Evolutionary conservation across 805 yeast genomes (phyloP).

Genomic region (Schwanniomyces occidentalis): DNA sequence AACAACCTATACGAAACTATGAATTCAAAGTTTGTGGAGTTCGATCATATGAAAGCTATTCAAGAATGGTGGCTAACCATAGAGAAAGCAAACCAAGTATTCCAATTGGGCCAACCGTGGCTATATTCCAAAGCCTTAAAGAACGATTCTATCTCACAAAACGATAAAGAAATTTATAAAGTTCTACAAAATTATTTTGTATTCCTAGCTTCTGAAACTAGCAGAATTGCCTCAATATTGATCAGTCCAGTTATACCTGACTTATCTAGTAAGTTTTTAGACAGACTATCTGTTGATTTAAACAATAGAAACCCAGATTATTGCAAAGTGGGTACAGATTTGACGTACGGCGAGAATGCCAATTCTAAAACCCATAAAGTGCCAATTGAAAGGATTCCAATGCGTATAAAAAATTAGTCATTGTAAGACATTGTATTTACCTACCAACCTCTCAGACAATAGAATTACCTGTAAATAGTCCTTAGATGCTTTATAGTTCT

Average conservation of each 20-base stretch:
- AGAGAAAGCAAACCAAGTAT: constrained; percentile 60
- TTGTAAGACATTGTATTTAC: no score
- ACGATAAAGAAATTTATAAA: constrained; percentile 12
- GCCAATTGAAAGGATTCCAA: constrained; percentile 42
- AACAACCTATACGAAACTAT: constrained; percentile 38
- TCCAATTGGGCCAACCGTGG: constrained; percentile 84
- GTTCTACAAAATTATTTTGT: constrained; percentile 51
- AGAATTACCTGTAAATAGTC: no score
- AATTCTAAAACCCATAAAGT: constrained; percentile 49
- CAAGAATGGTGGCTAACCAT: constrained; percentile 59
- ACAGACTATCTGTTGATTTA: constrained; percentile 56
- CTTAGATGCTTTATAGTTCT: no score
- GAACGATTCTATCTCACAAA: constrained; percentile 17
- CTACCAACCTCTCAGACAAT: no score
- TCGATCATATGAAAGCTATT: constrained; percentile 58
- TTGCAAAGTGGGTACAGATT: constrained; percentile 59
- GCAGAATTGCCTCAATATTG: constrained; percentile 65
- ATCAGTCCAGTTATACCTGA: constrained; percentile 75
- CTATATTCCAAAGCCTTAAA: constrained; percentile 31
- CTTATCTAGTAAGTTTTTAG: constrained; percentile 55
- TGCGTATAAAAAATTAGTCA: constrained; percentile 6
- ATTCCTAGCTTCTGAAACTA: constrained; percentile 65
- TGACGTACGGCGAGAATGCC: constrained; percentile 57
- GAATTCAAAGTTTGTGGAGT: constrained; percentile 42
- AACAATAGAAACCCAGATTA: constrained; percentile 41